Evolutionary conservation across 2,329 filamentous ascomycete species (phyloP), one percentile per base, ranked within the genome.

Genomic region (Bertia moriformis): DNA sequence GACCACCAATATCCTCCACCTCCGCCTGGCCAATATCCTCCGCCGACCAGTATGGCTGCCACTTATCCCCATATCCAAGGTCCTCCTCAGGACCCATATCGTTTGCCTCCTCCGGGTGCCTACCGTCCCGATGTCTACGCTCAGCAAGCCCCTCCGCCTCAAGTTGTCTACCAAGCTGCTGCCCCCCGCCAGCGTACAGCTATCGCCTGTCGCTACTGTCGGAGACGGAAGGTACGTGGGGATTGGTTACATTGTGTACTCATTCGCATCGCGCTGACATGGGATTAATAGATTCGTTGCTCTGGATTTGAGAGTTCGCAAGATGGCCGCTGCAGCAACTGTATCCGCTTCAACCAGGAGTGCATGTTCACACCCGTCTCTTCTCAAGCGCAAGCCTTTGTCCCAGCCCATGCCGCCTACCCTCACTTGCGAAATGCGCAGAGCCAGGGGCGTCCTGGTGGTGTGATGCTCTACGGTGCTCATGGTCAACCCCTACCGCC

Each of bases 291-390:
- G 79, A 83, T 84, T 55, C 76, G 80, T 43, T 85, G 79, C 63
- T 83, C 79, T 3, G 80, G 79, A 19, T 85, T 83, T 53, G 79
- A 83, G 50, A 72, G 70, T 41, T 81, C 77, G 29, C 72, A 78
- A 29, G 76, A 83, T 55, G 80, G 80, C 43, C 73, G 78, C 43
- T 85, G 79, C 63, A 73, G 68, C 50, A 84, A 84, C 55, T 85
- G 79, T 53, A 66, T 77, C 45, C 67, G 79, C 37, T 85, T 84
- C 60, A 78, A 79, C 46, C 79, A 84, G 57, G 78, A 83, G 53
- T 85, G 80, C 59, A 74, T 85, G 57, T 85, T 85, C 57, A 83
- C 78, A 1, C 79, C 80, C 2, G 79, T 85, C 18, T 83, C 77
- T 3, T 79, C 78, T 10, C 78, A 83, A 58, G 74, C 78, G 5